Base-by-base conservation (phyloP, 2,329 filamentous ascomycete genomes). In the Trichoderma afroharzianum region DNA sequence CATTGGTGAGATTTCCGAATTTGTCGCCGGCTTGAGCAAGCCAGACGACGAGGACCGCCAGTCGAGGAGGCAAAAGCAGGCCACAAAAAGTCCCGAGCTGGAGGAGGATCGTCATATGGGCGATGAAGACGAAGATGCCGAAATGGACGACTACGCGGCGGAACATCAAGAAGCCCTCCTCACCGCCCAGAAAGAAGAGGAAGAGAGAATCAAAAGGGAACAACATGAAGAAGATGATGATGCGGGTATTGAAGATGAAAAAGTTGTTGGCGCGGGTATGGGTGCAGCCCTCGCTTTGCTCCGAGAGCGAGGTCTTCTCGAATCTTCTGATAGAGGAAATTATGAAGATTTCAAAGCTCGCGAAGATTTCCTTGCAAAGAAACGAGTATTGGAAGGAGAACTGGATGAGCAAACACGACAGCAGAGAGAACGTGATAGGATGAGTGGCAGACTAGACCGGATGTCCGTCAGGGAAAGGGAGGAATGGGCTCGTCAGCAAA, bases 1-100 rank as follows among this genome's bases (percentile, higher is more conserved):
- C n/a, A 95, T 99, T 71, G 95, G 98, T 73, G 96, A 98, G 79
- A 97, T 95, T 0, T 94, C 94, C 0, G 95, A 97, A 77, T 99
- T 99, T 76, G 92, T 99, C 33, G 92, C 94, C 30, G 94, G 94
- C 69, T 82, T 99, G 70, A 92, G 91, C 78, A 92, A 91, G 72
- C 89, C 91, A 15, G 85, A 86, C 8, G 87, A 85, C 24, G 85
- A 88, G 70, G 84, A 86, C 15, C 87, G 78, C 83, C 92, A 81
- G 82, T 87, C 77, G 74, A 85, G 79, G 77, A 86, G 81, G 77
- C 80, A 81, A 36, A 78, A 74, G 66, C 68, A 74, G 18, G 73
- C 50, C 74, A 83, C 74, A 70, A 81, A 74, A 80, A 85, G 74
- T 66, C 81, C 77, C 14, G 77, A 77, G 21, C 74, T 77, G 6